phyloP scores from a whole-genome alignment of 1,284 basidiomycete genomes.

The Peniophora sp. region DNA sequence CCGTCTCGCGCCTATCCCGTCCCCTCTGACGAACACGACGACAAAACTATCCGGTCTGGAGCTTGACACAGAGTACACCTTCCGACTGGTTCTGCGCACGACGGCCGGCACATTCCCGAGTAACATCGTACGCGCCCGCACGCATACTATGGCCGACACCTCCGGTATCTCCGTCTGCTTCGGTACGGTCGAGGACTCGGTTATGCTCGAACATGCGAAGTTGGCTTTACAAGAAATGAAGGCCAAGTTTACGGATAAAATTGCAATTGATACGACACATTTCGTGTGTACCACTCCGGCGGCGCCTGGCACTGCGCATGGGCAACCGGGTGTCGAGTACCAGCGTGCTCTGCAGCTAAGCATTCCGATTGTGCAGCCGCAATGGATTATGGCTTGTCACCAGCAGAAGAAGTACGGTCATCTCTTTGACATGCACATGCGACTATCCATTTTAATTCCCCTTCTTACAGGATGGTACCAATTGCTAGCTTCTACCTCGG shows the following conservation, averaged over 20 bases:
- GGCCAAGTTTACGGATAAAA: conserved; percentile 84
- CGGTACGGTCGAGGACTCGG: conserved; percentile 74
- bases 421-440: background rate
- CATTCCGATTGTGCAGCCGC: conserved; percentile 85
- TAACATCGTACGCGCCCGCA: conserved; percentile 73
- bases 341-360: conserved; percentile 86
- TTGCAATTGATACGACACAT: conserved; percentile 95
- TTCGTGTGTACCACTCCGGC: conserved; percentile 90
- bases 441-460: no score
- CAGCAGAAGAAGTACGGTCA: conserved; percentile 64
- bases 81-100: conserved; percentile 87
- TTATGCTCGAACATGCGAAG: conserved; percentile 72
- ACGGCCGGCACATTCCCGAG: conserved; percentile 86
- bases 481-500: conserved; percentile 81
- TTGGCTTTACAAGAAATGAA: conserved; percentile 74
- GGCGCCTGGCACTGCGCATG: conserved; percentile 47
- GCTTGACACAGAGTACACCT: conserved; percentile 83
- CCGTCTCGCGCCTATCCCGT: conserved; percentile 79
- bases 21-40: conserved; percentile 73
- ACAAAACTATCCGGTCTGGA: conserved; percentile 88
- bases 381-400: conserved; percentile 85
- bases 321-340: conserved; percentile 76
- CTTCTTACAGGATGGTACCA: conserved; percentile 74
- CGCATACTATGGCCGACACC: conserved; percentile 91
- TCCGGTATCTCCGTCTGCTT: conserved; percentile 91